These are phyloP conservation scores for Ulmus americana DNA, from an alignment of 331 rosid species.

Conservation along the genomic window DNA sequence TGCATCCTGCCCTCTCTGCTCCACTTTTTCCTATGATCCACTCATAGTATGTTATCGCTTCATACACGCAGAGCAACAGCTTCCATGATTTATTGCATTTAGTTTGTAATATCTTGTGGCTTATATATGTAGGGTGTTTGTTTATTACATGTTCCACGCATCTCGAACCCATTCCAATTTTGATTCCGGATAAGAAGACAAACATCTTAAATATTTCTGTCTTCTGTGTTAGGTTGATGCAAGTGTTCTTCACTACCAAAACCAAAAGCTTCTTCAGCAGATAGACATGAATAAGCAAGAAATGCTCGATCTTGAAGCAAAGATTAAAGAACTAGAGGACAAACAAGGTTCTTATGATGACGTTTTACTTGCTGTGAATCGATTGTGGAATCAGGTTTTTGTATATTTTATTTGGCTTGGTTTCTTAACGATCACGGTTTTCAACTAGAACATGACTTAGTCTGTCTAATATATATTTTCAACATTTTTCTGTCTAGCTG, in stretches of 20 bases:
- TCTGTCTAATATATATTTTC: conserved; percentile 16
- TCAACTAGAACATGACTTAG: neutral
- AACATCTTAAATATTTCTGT: neutral
- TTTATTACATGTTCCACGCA: neutral
- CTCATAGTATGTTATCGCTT: too few species aligned
- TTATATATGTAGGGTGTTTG: neutral
- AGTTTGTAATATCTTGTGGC: neutral
- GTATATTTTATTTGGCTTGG: conserved; percentile 11
- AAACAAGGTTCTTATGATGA: conserved; percentile 66
- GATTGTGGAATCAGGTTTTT: conserved; percentile 75
- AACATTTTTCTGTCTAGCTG: conserved; percentile 42
- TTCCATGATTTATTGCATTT: too few species aligned
- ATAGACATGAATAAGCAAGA: conserved; percentile 61
- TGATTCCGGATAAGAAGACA: neutral
- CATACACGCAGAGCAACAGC: too few species aligned
- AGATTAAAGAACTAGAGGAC: conserved; percentile 44
- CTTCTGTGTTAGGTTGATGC: conserved; percentile 63
- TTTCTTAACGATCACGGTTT: conserved; percentile 4
- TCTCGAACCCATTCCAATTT: neutral
- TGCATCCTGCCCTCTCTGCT: too few species aligned
- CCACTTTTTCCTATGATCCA: too few species aligned
- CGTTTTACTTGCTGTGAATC: conserved; percentile 56
- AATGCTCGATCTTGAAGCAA: conserved; percentile 59
- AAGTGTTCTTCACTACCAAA: conserved; percentile 61
- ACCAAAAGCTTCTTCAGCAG: conserved; percentile 79